Base-by-base conservation (phyloP, 306 rosid genomes). In the Urtica urens region DNA sequence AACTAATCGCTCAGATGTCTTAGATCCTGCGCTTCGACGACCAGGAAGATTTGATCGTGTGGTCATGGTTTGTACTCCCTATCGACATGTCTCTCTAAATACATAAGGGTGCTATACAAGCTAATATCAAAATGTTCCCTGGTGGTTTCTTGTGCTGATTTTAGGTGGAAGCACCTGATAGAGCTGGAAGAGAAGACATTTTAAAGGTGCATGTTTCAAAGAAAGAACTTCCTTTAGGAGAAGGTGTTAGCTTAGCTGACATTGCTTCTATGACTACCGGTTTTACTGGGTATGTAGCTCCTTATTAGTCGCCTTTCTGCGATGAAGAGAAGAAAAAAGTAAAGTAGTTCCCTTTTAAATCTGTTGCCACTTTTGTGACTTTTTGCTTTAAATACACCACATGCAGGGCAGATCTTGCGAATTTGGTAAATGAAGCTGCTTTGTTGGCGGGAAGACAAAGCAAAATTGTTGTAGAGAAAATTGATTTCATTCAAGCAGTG, bases 31-130 rank as follows among this genome's bases (percentile, higher is more conserved):
- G 23, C 94, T 90, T 68, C 95, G 92, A 40, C 84, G 99, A 49
- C 99, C 99, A 2, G 99, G 99, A 56, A 87, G 96, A 76, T 87
- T 87, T 74, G 96, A 87, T 70, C 94, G 96, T 15, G 83, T 83
- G 40, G 96, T 87, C 62, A 69, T 74, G 86, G 96, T 87, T 48
- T 69, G 94, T 76, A 52, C 60, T 56, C 18, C n/a, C n/a, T 49
- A 25, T 52, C 53, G 54, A 57, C 23, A 42, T 13, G 21, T 44
- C 56, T 64, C 15, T 40, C 65, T 44, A 16, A 26, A 25, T 41
- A 60, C 66, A 47, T 17, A 57, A 53, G 52, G 25, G 26, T 6
- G 19, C 22, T 58, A 29, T 4, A 38, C 45, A 49, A 57, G n/a
- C 57, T 18, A 23, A 25, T 21, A 38, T 53, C 24, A 7, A 31